phyloP scores from a whole-genome alignment of 2,329 filamentous ascomycete species.

The Cordyceps militaris region DNA sequence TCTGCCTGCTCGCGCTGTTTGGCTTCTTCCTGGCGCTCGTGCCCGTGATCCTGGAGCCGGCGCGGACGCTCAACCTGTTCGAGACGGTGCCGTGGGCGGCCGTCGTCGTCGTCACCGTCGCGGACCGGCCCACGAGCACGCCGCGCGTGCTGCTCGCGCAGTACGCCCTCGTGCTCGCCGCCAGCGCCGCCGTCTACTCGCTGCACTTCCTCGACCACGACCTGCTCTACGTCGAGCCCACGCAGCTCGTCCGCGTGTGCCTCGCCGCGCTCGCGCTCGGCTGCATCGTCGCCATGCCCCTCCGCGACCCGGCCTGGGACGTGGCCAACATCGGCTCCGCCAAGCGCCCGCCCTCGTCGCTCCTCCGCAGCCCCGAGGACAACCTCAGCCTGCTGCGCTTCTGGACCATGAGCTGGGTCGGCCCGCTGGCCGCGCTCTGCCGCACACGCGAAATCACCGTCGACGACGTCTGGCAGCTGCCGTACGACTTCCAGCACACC shows the following conservation, averaged over 20 bases:
- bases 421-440: slow-evolving; percentile 61
- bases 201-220: slow-evolving; percentile 23
- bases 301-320: slow-evolving; percentile 30
- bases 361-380: slow-evolving; percentile 68
- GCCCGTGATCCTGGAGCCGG: slow-evolving; percentile 24
- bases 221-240: slow-evolving; percentile 17
- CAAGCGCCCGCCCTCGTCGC: slow-evolving; percentile 21
- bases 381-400: slow-evolving; percentile 74
- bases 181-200: slow-evolving; percentile 25
- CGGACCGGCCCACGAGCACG: slow-evolving; percentile 34
- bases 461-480: slow-evolving; percentile 74
- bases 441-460: slow-evolving; percentile 61
- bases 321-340: slow-evolving; percentile 25
- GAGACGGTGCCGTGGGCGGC: slow-evolving; percentile 34
- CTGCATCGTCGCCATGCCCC: slow-evolving; percentile 30
- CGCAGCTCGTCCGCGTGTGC: slow-evolving; percentile 19
- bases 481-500: slow-evolving; percentile 74
- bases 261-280: slow-evolving; percentile 23
- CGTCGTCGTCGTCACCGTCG: slow-evolving; percentile 28
- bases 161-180: slow-evolving; percentile 29
- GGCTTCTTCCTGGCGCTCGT: slow-evolving; percentile 24
- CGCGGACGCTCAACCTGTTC: slow-evolving; percentile 23
- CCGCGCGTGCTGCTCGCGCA: slow-evolving; percentile 34
- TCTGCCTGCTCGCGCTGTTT: slow-evolving; percentile 19
- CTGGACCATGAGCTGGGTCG: slow-evolving; percentile 79